Evolutionary conservation across 257 asterid genomes (phyloP), one percentile per base, ranked within the genome.

Genomic region (Fraxinus cuspidata): DNA sequence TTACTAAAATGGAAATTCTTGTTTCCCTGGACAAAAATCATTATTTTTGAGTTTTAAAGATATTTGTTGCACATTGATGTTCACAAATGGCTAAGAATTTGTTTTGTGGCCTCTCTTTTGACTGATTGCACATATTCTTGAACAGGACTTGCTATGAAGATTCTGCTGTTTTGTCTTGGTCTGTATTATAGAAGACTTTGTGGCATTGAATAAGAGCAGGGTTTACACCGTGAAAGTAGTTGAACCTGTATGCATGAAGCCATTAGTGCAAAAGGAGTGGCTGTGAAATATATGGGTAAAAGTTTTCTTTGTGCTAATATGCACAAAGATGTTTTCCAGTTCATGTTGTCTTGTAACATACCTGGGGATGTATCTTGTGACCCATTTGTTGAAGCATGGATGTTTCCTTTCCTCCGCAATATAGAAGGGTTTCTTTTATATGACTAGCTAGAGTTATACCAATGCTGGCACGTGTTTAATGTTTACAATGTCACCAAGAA

Each of bases 91-190:
- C 35, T 63, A 11, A 10, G 28, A 21, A 23, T 11, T 25, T 27
- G 18, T 63, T 63, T 25, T 11, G 29, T n/a, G 28, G 13, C 66
- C 66, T 58, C 28, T 2, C 28, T 58, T 58, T 11, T 63, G 18
- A 63, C 69, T 63, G 69, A 27, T 63, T 63, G 69, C 69, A 25
- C 18, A 25, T 63, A 63, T 63, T 63, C 34, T 63, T 23, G 69
- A 23, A 27, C 34, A 63, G 69, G 34, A 63, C 34, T 7, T 23
- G 19, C 35, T 2, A 63, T 25, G 7, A 63, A 63, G 34, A 63
- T 11, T 63, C 7, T 63, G 69, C 18, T 63, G 34, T 19, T 23
- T 23, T 3, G 7, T 7, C 7, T 63, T 27, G 35, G 6, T 27
- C 35, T 63, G 35, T 63, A 25, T 23, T 9, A 63, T 10, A 2